Conservation (phyloP, 2,329 filamentous ascomycete genomes). For the Verticillium zaregamsianum region DNA sequence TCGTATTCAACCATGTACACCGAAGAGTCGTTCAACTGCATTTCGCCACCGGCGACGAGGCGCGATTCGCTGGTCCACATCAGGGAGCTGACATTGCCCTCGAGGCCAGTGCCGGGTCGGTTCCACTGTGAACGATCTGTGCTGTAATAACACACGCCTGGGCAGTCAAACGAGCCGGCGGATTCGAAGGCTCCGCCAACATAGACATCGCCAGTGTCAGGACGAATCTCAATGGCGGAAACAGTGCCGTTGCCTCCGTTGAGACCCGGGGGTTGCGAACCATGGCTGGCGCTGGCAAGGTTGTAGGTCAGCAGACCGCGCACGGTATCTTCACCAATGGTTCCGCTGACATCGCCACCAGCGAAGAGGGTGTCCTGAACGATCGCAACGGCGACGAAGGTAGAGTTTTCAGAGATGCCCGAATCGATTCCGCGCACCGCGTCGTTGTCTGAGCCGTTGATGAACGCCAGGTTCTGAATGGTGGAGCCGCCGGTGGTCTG, state of each 20-base stretch:
- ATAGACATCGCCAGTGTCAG: constrained; percentile 69
- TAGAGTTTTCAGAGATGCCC: constrained; percentile 66
- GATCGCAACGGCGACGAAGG: constrained; percentile 67
- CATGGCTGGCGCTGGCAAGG: constrained; percentile 58
- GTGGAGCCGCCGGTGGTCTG: constrained; percentile 62
- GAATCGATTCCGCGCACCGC: constrained; percentile 65
- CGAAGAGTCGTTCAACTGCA: constrained; percentile 62
- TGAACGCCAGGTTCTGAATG: constrained; percentile 76
- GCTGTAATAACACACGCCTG: constrained; percentile 76
- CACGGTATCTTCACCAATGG: constrained; percentile 56
- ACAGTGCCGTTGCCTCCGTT: constrained; percentile 68
- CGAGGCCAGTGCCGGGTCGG: constrained; percentile 67
- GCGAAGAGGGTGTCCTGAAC: constrained; percentile 69
- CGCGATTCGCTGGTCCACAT: constrained; percentile 70
- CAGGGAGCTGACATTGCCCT: constrained; percentile 67
- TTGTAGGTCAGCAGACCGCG: constrained; percentile 79
- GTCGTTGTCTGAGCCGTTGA: constrained; percentile 69
- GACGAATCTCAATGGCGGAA: constrained; percentile 69
- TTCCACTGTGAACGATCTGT: constrained; percentile 71
- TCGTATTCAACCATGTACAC: constrained; percentile 69
- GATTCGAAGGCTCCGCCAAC: constrained; percentile 82
- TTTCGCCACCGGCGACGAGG: constrained; percentile 73
- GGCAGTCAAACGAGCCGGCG: constrained; percentile 79
- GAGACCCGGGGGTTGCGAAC: constrained; percentile 69
- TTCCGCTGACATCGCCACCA: constrained; percentile 75